A percentile compares a stretch with the other conserved stretches of the same genome.
Conservation (phyloP, 2,329 filamentous ascomycete genomes). For the Fonsecaea pugnacius region DNA sequence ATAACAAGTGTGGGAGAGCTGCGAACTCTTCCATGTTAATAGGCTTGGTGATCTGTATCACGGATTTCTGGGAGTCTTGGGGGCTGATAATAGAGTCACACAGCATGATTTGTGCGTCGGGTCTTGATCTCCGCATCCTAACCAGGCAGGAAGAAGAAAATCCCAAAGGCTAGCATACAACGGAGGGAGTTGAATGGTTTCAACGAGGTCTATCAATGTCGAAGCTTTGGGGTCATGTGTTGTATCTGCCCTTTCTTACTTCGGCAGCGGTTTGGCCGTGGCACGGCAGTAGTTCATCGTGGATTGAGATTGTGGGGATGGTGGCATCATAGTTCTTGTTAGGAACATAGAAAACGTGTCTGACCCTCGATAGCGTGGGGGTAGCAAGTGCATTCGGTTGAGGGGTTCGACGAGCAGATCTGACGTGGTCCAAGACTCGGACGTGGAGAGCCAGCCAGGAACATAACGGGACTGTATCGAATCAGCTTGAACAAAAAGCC, state of each 20-base stretch:
- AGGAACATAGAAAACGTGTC: conserved; percentile 14
- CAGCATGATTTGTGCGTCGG: conserved; percentile 4
- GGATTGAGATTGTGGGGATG: conserved; percentile 14
- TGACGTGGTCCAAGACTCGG: conserved; percentile 13
- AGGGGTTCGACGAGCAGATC: conserved; percentile 16
- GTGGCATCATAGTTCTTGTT: conserved; percentile 2
- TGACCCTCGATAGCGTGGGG: conserved; percentile 28
- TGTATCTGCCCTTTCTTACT: not conserved
- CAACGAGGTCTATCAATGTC: not conserved
- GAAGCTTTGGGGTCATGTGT: conserved; percentile 3
- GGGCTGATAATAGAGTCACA: conserved; percentile 8
- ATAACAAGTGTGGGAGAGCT: conserved; percentile 24
- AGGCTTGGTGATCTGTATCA: not conserved
- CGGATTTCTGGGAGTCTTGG: conserved; percentile 5
- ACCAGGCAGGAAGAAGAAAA: not conserved
- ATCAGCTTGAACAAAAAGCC: conserved; percentile 24
- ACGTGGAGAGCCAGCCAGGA: conserved; percentile 25
- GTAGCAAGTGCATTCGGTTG: conserved; percentile 5
- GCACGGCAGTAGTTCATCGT: conserved; percentile 6
- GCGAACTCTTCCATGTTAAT: not conserved
- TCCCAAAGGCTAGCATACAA: not conserved
- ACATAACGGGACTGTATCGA: conserved; percentile 17
- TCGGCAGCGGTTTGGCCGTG: not conserved
- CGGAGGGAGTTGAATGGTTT: not conserved
- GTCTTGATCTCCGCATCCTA: not conserved